Evolutionary conservation across 768 basidiomycete species (phyloP).

Genomic region (Boletus fagicola): DNA sequence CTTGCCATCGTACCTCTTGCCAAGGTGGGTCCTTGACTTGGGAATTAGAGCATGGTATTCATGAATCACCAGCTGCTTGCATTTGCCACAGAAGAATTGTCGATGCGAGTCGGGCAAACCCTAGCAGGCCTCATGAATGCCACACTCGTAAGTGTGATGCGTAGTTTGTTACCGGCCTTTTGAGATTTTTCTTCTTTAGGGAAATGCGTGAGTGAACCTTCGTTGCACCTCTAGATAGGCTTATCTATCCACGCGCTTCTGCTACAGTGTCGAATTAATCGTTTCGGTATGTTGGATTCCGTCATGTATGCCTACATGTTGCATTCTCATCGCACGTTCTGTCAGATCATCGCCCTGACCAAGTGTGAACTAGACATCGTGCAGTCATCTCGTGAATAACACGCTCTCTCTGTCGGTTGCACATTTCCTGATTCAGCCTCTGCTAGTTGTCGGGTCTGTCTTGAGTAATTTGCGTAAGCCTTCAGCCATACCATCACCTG

Average conservation of each 20-base stretch:
- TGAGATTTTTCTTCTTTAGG: constrained; percentile 15
- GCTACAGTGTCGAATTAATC: constrained; percentile 52
- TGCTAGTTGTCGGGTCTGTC: constrained; percentile 75
- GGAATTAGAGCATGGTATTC: not conserved
- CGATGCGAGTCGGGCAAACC: constrained; percentile 79
- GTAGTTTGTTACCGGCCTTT: not conserved
- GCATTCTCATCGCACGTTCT: not conserved
- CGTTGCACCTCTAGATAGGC: not conserved
- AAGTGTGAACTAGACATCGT: constrained; percentile 82
- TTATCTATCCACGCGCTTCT: not conserved
- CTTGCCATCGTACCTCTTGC: constrained; percentile 83
- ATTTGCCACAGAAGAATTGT: constrained; percentile 84
- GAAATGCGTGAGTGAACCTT: constrained; percentile 29
- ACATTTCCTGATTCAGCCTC: not conserved
- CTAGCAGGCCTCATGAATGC: constrained; percentile 84
- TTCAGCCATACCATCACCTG: not conserved
- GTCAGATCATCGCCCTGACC: constrained; percentile 70
- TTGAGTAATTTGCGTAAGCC: constrained; percentile 67
- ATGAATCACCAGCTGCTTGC: constrained; percentile 55
- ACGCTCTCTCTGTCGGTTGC: not conserved
- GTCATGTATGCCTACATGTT: not conserved
- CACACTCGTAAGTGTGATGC: constrained; percentile 54
- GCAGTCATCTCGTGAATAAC: constrained; percentile 69
- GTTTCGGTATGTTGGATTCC: constrained; percentile 52
- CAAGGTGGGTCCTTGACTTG: constrained; percentile 44